Percentiles rank a stretch among this genome's conserved stretches.
phyloP scores from a whole-genome alignment of 371 early-diverging fungal species.

The Zychaea mexicana region DNA sequence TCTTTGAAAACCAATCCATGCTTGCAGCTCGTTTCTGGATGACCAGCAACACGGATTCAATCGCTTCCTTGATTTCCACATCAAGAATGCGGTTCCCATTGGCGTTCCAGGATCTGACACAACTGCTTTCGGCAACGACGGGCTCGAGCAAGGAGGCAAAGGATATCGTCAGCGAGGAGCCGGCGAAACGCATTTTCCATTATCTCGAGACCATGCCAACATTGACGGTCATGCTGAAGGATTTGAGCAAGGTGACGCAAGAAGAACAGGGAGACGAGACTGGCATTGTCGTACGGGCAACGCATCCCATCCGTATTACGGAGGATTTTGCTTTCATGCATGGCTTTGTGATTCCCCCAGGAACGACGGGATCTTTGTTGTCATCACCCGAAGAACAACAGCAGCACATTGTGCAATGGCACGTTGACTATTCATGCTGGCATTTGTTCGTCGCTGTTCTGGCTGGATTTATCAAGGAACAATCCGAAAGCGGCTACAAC shows the following conservation, averaged over 20 bases:
- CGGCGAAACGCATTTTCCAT: slow-evolving; percentile 30
- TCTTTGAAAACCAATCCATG: slow-evolving; percentile 31
- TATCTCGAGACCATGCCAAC: slow-evolving; percentile 24
- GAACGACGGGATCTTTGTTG: slow-evolving; percentile 21
- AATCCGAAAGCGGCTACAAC: not conserved
- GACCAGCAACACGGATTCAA: slow-evolving; percentile 18
- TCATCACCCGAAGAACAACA: slow-evolving; percentile 8
- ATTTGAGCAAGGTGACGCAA: slow-evolving; percentile 8
- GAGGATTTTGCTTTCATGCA: slow-evolving; percentile 4
- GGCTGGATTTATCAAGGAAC: slow-evolving; percentile 14
- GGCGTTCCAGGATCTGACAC: slow-evolving; percentile 24
- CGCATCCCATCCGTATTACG: slow-evolving; percentile 22
- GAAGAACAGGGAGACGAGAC: slow-evolving; percentile 8
- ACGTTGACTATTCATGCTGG: slow-evolving; percentile 35
- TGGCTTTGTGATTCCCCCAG: slow-evolving; percentile 22
- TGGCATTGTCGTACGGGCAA: not conserved
- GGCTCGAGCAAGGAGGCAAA: not conserved
- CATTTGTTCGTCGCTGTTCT: slow-evolving; percentile 28
- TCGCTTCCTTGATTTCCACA: slow-evolving; percentile 22
- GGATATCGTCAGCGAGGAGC: slow-evolving; percentile 2
- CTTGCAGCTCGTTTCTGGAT: slow-evolving; percentile 38
- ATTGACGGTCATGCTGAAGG: slow-evolving; percentile 24
- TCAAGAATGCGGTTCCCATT: slow-evolving; percentile 37
- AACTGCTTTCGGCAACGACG: slow-evolving; percentile 27
- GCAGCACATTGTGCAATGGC: slow-evolving; percentile 27